A percentile compares a stretch with the other conserved stretches of the same genome.
Evolutionary conservation across 2,329 filamentous ascomycete genomes (phyloP).

Genomic region (Dactylellina drechsleri): DNA sequence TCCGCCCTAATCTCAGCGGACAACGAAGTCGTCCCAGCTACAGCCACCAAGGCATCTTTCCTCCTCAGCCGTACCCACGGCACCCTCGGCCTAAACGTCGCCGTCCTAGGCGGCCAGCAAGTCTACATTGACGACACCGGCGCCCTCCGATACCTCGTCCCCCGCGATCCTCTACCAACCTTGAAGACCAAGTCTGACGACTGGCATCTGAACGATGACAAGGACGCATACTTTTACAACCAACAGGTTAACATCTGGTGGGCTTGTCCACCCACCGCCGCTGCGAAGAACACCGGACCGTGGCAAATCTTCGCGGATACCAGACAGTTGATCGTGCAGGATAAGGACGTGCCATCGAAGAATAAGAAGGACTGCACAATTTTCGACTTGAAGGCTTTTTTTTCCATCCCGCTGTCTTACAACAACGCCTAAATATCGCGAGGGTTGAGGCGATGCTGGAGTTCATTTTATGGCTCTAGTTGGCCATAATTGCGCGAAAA

Average conservation of each 20-base stretch:
- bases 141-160: slow-evolving; percentile 13
- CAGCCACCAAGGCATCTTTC: slow-evolving; percentile 12
- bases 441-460: too few relatives aligned
- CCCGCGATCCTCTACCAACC: slow-evolving; percentile 23
- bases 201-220: not conserved
- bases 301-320: slow-evolving; percentile 36
- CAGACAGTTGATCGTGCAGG: slow-evolving; percentile 14
- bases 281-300: slow-evolving; percentile 18
- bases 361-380: slow-evolving; percentile 14
- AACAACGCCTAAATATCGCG: slow-evolving; percentile 20
- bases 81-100: slow-evolving; percentile 22
- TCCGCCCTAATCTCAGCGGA: slow-evolving; percentile 3
- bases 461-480: too few relatives aligned
- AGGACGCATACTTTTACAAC: not conserved
- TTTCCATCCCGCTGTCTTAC: slow-evolving; percentile 41
- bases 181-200: slow-evolving; percentile 7
- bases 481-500: too few relatives aligned
- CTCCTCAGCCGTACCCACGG: slow-evolving; percentile 3
- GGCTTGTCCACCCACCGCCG: slow-evolving; percentile 13
- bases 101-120: slow-evolving; percentile 18
- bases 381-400: slow-evolving; percentile 27
- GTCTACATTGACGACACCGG: slow-evolving; percentile 28
- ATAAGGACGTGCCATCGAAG: slow-evolving; percentile 19
- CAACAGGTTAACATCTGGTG: slow-evolving; percentile 12
- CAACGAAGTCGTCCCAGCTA: not conserved